Base-by-base conservation (phyloP, 2,329 filamentous ascomycete genomes). In the Microdochium trichocladiopsis region DNA sequence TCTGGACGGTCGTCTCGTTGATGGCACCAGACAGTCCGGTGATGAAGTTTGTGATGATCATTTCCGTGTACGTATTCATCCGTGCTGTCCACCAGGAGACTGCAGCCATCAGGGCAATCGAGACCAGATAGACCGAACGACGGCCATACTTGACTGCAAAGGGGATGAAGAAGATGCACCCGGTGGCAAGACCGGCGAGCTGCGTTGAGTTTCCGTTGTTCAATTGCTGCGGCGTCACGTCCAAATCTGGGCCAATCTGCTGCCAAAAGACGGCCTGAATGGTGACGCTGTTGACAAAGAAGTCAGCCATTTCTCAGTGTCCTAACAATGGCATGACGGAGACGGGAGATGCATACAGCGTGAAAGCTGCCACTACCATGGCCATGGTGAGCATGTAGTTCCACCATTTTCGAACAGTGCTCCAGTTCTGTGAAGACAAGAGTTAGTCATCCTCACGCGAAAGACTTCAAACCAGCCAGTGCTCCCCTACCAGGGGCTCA, bases 1-100 rank as follows among this genome's bases (percentile, higher is more conserved):
- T 72, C 47, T 72, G 67, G 0, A 63, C 63, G 14, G 68, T 64
- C 1, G 67, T 66, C 47, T 72, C 69, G n/a, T 72, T 72, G 1
- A 67, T 66, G 2, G 70, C 66, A 3, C 68, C 69, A 1, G 68
- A 66, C 16, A 73, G 51, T 0, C 71, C 70, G 8, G 63, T 62
- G 0, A 68, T 52, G 0, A 66, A 18, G 23, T 61, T 60, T 3
- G 58, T 62, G 2, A 59, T 4, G 12, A 61, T 61, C n/a, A 67
- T 23, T 37, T 67, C 61, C 2, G 53, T 21, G 23, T 56, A 50
- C 2, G 53, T 56, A 1, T 50, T 36, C 54, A 65, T 66, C 2
- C 53, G 50, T 0, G 48, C 51, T 47, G 16, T 59, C 66, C 55
- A 68, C 54, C 56, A 59, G 6, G 55, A 48, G 0, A 57, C 57